Evolutionary conservation across 768 basidiomycete genomes (phyloP).

Genomic region (Tulasnella calospora): DNA sequence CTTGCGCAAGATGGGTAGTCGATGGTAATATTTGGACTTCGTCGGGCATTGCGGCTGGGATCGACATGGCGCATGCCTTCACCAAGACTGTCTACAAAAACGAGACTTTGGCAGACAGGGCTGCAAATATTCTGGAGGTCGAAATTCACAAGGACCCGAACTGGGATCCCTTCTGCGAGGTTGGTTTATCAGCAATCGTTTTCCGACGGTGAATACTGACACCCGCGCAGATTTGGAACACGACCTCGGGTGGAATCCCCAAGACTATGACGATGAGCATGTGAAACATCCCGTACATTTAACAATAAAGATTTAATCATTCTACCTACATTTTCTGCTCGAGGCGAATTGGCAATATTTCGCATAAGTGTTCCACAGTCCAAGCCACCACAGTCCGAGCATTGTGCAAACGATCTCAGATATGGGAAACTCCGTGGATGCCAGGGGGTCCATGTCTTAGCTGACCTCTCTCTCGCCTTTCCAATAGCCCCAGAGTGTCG

Average conservation of each 20-base stretch:
- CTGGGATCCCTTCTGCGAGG: slow-evolving; percentile 9
- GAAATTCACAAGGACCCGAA: neutral
- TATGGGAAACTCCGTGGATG: too few relatives aligned
- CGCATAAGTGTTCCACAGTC: too few relatives aligned
- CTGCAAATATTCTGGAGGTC: slow-evolving; percentile 3
- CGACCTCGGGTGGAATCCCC: neutral
- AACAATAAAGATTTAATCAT: neutral
- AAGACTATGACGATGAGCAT: neutral
- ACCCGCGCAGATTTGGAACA: neutral
- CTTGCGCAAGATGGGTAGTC: slow-evolving; percentile 41
- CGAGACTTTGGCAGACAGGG: neutral
- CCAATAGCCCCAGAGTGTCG: too few relatives aligned
- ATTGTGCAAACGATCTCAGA: too few relatives aligned
- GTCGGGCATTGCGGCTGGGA: slow-evolving; percentile 47
- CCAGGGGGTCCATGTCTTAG: too few relatives aligned
- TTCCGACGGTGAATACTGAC: neutral
- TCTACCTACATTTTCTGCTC: too few relatives aligned
- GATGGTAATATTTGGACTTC: slow-evolving; percentile 34
- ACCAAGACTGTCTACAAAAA: neutral
- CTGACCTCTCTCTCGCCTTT: too few relatives aligned
- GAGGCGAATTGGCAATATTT: too few relatives aligned
- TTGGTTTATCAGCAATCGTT: neutral
- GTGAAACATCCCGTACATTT: neutral
- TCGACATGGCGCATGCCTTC: neutral
- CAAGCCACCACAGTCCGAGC: too few relatives aligned